Percentiles rank a stretch among this genome's conserved stretches.
Evolutionary conservation across 352 stramenopile species (phyloP).

Genomic region (Blastocystis sp.): DNA sequence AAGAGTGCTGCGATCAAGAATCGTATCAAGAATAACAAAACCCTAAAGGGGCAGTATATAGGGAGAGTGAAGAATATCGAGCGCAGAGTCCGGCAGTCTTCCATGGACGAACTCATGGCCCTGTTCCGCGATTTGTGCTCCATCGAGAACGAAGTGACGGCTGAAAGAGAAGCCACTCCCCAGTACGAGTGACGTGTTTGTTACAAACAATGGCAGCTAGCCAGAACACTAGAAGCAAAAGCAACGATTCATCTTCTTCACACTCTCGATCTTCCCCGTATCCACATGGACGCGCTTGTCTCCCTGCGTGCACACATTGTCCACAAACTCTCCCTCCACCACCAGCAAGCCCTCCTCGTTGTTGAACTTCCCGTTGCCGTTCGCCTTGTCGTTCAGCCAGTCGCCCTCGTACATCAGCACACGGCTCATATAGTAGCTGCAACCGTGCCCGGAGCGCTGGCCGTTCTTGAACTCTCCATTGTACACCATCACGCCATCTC

Average conservation of each 20-base stretch:
- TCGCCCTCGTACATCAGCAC: slow-evolving; percentile 48
- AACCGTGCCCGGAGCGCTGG: neutral
- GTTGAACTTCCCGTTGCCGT: slow-evolving; percentile 41
- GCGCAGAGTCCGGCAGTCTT: neutral
- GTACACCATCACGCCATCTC: slow-evolving; percentile 55
- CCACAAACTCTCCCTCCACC: slow-evolving; percentile 35
- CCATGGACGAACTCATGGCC: too few relatives aligned
- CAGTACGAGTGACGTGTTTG: neutral
- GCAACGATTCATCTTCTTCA: slow-evolving; percentile 1
- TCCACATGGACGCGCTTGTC: slow-evolving; percentile 15
- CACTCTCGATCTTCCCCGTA: slow-evolving; percentile 31
- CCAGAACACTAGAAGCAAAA: neutral
- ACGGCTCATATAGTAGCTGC: slow-evolving; percentile 11
- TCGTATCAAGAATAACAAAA: too few relatives aligned
- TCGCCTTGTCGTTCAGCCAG: slow-evolving; percentile 44
- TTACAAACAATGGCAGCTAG: neutral
- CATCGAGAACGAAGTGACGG: too few relatives aligned
- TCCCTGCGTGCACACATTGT: slow-evolving; percentile 17
- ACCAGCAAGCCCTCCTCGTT: slow-evolving; percentile 14
- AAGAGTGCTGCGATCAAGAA: too few relatives aligned
- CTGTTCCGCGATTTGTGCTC: too few relatives aligned
- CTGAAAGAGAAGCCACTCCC: too few relatives aligned
- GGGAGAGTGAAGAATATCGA: neutral
- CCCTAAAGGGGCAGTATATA: too few relatives aligned
- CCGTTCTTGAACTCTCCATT: slow-evolving; percentile 44